Base-by-base conservation (phyloP, 768 basidiomycete species). In the Termitomyces bulborhizus region DNA sequence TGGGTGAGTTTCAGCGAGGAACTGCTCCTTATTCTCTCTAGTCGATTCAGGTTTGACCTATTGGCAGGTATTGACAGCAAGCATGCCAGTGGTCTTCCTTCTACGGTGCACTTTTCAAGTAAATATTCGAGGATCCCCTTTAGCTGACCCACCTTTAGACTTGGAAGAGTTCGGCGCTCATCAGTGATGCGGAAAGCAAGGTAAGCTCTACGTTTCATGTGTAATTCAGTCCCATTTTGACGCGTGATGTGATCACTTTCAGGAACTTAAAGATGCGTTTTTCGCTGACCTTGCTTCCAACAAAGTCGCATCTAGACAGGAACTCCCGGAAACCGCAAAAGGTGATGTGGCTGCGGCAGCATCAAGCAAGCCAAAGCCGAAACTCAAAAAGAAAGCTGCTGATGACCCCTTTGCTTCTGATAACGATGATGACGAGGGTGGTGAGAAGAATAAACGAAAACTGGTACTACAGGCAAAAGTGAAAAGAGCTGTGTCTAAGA, bases 61-160 rank as follows among this genome's bases (percentile, higher is more conserved):
- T 45, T 12, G 2, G n/a, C 4, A 83, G 86, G 84, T 1, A 70
- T 90, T 54, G 85, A 89, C 60, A 88, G 86, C 68, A 90, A 90
- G 63, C 88, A 90, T 64, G 67, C 83, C 0, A 88, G 86, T 63
- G 85, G 87, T 7, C 76, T 90, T 49, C 79, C 76, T 40, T 84
- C 88, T 24, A 88, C 88, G 57, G 88, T 86, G 16, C 31, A 66
- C 13, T 1, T 47, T 29, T n/a, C 26, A 8, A 16, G 34, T 16
- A 18, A 12, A 41, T 24, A 44, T 46, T 32, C 32, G 26, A 34
- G 12, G n/a, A 24, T 42, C 21, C 51, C 51, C 15, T 52, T 48
- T 8, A 40, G 27, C 18, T 55, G 32, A 54, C 21, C 49, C 16
- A 13, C 26, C 11, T 43, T 29, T 54, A 88, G 88, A 73, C 82